Percentiles rank a stretch among this genome's conserved stretches.
phyloP scores from a whole-genome alignment of 441 rosid genomes.

The Geranium incanum region DNA sequence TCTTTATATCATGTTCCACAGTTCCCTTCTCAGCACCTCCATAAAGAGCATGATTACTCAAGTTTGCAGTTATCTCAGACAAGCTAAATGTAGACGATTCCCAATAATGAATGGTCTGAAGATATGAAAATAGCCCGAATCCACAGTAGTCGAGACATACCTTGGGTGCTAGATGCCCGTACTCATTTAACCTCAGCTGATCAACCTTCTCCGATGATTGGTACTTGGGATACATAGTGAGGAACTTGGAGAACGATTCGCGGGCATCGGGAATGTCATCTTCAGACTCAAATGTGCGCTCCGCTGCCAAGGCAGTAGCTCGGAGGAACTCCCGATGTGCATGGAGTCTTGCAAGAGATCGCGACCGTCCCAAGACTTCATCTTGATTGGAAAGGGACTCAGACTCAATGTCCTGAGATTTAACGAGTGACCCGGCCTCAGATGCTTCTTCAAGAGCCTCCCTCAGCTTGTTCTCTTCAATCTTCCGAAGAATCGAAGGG shows the following conservation, averaged over 20 bases:
- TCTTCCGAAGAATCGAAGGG: slow-evolving; percentile 47
- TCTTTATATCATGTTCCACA: slow-evolving; percentile 78
- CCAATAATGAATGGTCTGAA: slow-evolving; percentile 84
- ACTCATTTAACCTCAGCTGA: slow-evolving; percentile 69
- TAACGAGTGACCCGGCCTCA: slow-evolving; percentile 75
- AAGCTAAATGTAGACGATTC: slow-evolving; percentile 90
- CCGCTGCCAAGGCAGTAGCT: slow-evolving; percentile 79
- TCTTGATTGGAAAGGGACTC: slow-evolving; percentile 48
- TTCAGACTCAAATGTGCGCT: slow-evolving; percentile 48
- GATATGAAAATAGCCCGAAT: slow-evolving; percentile 83
- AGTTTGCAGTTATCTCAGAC: slow-evolving; percentile 89
- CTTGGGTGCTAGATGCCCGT: slow-evolving; percentile 74
- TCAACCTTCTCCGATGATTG: slow-evolving; percentile 73
- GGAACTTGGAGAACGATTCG: slow-evolving; percentile 70
- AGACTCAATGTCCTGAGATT: slow-evolving; percentile 66
- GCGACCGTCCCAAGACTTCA: slow-evolving; percentile 61
- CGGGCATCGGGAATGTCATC: slow-evolving; percentile 57
- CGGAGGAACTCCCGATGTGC: slow-evolving; percentile 86
- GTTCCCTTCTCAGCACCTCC: slow-evolving; percentile 93
- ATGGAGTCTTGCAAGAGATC: slow-evolving; percentile 90
- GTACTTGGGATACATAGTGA: slow-evolving; percentile 78
- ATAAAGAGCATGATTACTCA: slow-evolving; percentile 87
- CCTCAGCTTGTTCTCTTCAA: slow-evolving; percentile 69
- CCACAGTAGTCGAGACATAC: slow-evolving; percentile 99
- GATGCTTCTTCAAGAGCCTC: slow-evolving; percentile 95